These are phyloP conservation scores for Heterobasidion irregulare DNA, from an alignment of 1,284 basidiomycete species.

Conservation along the genomic window DNA sequence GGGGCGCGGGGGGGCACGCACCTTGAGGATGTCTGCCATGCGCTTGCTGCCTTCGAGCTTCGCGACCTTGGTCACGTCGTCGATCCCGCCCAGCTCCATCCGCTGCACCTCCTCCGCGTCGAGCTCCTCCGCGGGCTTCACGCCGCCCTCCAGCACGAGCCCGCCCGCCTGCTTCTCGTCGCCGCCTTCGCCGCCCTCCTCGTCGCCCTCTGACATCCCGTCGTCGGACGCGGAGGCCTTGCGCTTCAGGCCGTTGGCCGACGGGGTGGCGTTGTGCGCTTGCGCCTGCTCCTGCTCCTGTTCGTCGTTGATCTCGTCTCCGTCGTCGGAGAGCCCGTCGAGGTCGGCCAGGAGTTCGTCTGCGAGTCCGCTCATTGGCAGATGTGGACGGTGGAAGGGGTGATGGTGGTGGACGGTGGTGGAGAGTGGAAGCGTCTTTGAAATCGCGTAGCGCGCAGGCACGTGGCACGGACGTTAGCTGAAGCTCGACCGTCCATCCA, in stretches of 20 bases:
- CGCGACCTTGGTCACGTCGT: slow-evolving; percentile 82
- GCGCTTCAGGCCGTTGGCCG: slow-evolving; percentile 45
- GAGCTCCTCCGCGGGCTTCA: slow-evolving; percentile 88
- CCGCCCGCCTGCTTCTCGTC: slow-evolving; percentile 38
- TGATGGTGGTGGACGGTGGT: background rate
- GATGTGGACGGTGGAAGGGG: no score
- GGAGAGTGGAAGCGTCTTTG: background rate
- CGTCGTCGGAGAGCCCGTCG: slow-evolving; percentile 65
- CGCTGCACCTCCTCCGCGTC: slow-evolving; percentile 88
- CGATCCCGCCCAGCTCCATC: slow-evolving; percentile 80
- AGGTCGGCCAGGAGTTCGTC: slow-evolving; percentile 88
- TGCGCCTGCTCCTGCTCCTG: slow-evolving; percentile 43
- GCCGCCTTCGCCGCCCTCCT: slow-evolving; percentile 28
- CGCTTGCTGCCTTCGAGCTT: slow-evolving; percentile 82
- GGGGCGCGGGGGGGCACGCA: slow-evolving; percentile 16
- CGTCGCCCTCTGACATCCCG: slow-evolving; percentile 37
- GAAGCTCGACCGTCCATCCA: no score
- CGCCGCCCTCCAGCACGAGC: slow-evolving; percentile 83
- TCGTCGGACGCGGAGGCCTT: slow-evolving; percentile 48
- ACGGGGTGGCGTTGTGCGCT: slow-evolving; percentile 23
- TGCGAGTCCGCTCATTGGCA: slow-evolving; percentile 74
- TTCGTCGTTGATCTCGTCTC: slow-evolving; percentile 32
- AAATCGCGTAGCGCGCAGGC: background rate
- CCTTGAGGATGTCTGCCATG: slow-evolving; percentile 82
- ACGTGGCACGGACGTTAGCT: background rate